Conservation (phyloP, 2,329 filamentous ascomycete genomes). For the Botrytis aclada region DNA sequence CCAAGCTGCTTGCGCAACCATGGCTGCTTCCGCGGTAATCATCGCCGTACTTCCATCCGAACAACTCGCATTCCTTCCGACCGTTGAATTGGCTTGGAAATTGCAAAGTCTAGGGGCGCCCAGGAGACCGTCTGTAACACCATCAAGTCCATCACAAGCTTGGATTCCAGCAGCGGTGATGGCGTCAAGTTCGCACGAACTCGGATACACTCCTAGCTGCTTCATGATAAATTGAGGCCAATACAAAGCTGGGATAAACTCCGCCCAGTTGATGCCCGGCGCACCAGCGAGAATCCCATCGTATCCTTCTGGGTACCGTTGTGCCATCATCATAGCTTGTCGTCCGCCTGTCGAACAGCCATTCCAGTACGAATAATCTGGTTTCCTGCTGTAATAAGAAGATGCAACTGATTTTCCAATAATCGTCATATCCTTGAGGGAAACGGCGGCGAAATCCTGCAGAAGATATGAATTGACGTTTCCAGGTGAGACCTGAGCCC, state of each 20-base stretch:
- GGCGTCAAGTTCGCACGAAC: neutral
- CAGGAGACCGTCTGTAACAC: conserved; percentile 46
- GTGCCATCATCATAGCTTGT: conserved; percentile 40
- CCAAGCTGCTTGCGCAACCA: conserved; percentile 3
- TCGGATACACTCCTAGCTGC: neutral
- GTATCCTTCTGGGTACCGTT: conserved; percentile 40
- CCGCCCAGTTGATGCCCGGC: conserved; percentile 38
- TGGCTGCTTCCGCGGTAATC: neutral
- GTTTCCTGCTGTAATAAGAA: conserved; percentile 38
- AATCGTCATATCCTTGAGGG: conserved; percentile 39
- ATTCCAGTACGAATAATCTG: conserved; percentile 41
- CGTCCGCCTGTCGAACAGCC: conserved; percentile 42
- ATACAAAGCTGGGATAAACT: neutral
- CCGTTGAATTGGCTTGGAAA: conserved; percentile 21
- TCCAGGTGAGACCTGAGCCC: conserved; percentile 20
- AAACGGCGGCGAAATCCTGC: conserved; percentile 40
- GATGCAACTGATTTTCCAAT: conserved; percentile 38
- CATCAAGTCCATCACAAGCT: conserved; percentile 51
- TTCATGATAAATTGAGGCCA: conserved; percentile 20
- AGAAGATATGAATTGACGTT: conserved; percentile 32
- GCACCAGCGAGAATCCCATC: conserved; percentile 43
- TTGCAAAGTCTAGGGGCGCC: conserved; percentile 40
- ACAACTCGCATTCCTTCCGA: neutral
- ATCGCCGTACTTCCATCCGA: neutral
- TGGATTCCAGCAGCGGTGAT: conserved; percentile 40